Conservation (phyloP, 1,139 yeast species). For the Scheffersomyces cryptocercus region DNA sequence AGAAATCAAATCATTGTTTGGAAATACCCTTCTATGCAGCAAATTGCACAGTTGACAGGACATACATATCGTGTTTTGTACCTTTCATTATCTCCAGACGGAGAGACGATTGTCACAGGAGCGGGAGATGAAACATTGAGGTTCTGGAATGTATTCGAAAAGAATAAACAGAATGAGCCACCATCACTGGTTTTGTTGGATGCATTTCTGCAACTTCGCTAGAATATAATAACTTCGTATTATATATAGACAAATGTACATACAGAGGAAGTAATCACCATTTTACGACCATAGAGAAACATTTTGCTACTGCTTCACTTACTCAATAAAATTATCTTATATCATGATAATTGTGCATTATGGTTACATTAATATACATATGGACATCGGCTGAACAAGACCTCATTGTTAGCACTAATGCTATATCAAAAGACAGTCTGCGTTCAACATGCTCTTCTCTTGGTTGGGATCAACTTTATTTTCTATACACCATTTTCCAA, state of each 20-base stretch:
- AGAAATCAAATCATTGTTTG: conserved; percentile 89
- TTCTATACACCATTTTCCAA: conserved; percentile 30
- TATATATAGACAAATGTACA: too few species aligned
- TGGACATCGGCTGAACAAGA: background rate
- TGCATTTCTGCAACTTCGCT: conserved; percentile 77
- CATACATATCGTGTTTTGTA: conserved; percentile 92
- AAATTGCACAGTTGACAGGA: conserved; percentile 89
- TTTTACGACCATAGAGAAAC: too few species aligned
- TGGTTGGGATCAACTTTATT: conserved; percentile 25
- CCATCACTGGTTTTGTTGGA: conserved; percentile 69
- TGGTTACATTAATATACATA: conserved; percentile 1
- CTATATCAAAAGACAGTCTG: conserved; percentile 27
- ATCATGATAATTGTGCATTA: background rate
- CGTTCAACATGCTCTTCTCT: conserved; percentile 27
- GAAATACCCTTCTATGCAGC: conserved; percentile 94
- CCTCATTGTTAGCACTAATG: background rate
- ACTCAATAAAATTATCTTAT: too few species aligned
- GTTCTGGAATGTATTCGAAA: conserved; percentile 91
- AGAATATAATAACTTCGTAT: conserved; percentile 3
- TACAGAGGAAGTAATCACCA: too few species aligned
- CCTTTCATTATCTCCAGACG: conserved; percentile 92
- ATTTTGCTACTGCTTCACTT: too few species aligned
- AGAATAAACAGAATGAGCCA: conserved; percentile 57
- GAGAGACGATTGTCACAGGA: conserved; percentile 96
- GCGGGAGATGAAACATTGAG: conserved; percentile 97